phyloP scores from a whole-genome alignment of 2,329 filamentous ascomycete genomes.

The Phialophora expanda region DNA sequence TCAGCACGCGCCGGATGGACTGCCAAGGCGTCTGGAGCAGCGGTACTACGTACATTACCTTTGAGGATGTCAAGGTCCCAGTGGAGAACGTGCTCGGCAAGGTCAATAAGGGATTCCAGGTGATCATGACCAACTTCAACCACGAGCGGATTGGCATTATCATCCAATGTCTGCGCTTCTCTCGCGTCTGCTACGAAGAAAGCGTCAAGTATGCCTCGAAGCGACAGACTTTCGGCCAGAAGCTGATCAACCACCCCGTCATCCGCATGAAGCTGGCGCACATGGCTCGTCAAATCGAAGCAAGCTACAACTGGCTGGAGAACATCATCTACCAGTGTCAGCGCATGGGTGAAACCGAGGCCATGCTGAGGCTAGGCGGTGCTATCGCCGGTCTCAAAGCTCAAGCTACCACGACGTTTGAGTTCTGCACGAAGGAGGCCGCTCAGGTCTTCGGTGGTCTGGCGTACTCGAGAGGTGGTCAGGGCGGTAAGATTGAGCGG shows the following conservation, averaged over 20 bases:
- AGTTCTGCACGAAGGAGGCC: slow-evolving; percentile 96
- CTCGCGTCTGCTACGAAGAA: slow-evolving; percentile 96
- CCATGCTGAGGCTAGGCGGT: slow-evolving; percentile 93
- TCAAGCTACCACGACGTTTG: slow-evolving; percentile 90
- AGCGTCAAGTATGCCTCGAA: slow-evolving; percentile 97
- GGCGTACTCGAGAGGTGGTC: slow-evolving; percentile 88
- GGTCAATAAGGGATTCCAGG: slow-evolving; percentile 97
- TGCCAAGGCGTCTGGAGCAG: slow-evolving; percentile 97
- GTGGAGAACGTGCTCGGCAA: slow-evolving; percentile 99
- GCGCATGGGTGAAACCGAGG: slow-evolving; percentile 91
- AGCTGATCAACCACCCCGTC: slow-evolving; percentile 93
- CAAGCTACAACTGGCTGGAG: slow-evolving; percentile 96
- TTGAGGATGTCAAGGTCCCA: slow-evolving; percentile 98
- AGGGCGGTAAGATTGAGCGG: slow-evolving; percentile 93
- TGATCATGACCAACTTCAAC: slow-evolving; percentile 99
- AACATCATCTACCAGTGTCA: slow-evolving; percentile 91
- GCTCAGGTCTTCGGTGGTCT: slow-evolving; percentile 97
- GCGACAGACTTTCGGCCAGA: slow-evolving; percentile 94
- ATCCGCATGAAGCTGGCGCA: slow-evolving; percentile 97
- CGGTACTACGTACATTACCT: slow-evolving; percentile 96
- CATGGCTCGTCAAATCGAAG: slow-evolving; percentile 98
- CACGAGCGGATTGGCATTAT: slow-evolving; percentile 99
- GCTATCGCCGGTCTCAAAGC: slow-evolving; percentile 94
- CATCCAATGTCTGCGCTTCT: slow-evolving; percentile 95
- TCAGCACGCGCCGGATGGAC: slow-evolving; percentile 94